phyloP scores from a whole-genome alignment of 495 filamentous ascomycete genomes.

The Podospora bellae-mahoneyi region DNA sequence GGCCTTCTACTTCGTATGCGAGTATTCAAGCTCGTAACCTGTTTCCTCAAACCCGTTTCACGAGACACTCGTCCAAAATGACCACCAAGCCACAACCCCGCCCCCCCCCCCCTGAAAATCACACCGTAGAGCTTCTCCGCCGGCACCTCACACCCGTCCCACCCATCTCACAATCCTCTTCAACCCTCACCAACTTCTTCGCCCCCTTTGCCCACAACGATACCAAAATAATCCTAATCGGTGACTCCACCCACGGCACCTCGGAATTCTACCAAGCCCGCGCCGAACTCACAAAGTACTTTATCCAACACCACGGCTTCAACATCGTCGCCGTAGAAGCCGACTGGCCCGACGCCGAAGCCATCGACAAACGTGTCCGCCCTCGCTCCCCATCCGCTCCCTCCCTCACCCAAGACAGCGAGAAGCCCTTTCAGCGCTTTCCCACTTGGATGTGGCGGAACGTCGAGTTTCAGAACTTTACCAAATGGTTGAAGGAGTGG shows the following conservation, averaged over 20 bases:
- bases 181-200: not conserved
- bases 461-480: slow-evolving; percentile 51
- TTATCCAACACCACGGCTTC: slow-evolving; percentile 53
- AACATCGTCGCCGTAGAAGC: slow-evolving; percentile 56
- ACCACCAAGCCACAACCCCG: not conserved
- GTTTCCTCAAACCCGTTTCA: too few species aligned
- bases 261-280: slow-evolving; percentile 58
- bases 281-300: slow-evolving; percentile 53
- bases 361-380: slow-evolving; percentile 56
- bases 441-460: slow-evolving; percentile 65
- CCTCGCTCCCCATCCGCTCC: slow-evolving; percentile 30
- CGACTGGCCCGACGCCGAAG: slow-evolving; percentile 59
- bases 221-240: slow-evolving; percentile 49
- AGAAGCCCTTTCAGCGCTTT: slow-evolving; percentile 50
- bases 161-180: slow-evolving; percentile 5
- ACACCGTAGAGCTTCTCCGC: slow-evolving; percentile 14
- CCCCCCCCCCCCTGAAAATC: not conserved
- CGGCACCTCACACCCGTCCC: slow-evolving; percentile 14
- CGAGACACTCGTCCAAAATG: slow-evolving; percentile 11
- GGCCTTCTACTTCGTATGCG: not conserved
- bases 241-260: slow-evolving; percentile 57
- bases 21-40: not conserved
- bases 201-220: not conserved
- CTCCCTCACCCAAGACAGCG: slow-evolving; percentile 26
- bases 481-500: slow-evolving; percentile 54